phyloP scores from a whole-genome alignment of 176 grass and related monocot species.

The Oropetium thomaeum region DNA sequence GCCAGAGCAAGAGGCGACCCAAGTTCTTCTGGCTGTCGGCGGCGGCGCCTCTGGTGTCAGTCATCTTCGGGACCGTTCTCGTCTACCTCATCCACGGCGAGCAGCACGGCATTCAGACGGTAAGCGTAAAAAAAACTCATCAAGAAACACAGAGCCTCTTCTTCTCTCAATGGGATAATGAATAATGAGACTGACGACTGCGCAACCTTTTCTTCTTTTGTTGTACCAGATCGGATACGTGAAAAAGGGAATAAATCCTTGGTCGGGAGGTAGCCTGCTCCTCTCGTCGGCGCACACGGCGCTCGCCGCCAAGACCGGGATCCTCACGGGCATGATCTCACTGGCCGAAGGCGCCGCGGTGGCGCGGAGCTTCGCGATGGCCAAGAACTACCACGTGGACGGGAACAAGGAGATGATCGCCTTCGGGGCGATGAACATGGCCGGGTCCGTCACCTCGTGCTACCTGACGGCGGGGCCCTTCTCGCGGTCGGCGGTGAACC shows the following conservation, averaged over 20 bases:
- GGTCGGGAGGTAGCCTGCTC: conserved; percentile 30
- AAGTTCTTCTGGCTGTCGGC: conserved; percentile 55
- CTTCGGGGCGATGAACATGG: conserved; percentile 96
- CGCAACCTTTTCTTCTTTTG: too few species aligned
- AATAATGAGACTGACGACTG: too few species aligned
- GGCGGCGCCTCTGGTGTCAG: conserved; percentile 39
- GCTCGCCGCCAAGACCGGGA: conserved; percentile 47
- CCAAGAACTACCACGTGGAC: conserved; percentile 98
- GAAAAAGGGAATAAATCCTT: conserved; percentile 58
- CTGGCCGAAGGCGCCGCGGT: conserved; percentile 79
- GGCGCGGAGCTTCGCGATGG: conserved; percentile 88
- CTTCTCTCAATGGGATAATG: too few species aligned
- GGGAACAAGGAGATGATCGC: conserved; percentile 99
- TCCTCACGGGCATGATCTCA: too few species aligned
- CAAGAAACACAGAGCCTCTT: too few species aligned
- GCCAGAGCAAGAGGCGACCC: conserved; percentile 49
- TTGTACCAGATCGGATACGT: conserved; percentile 22
- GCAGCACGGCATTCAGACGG: conserved; percentile 54
- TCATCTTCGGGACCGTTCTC: conserved; percentile 49
- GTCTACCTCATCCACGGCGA: conserved; percentile 55
- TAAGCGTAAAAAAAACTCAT: too few species aligned
- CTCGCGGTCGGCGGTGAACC: conserved; percentile 91
- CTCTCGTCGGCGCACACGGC: conserved; percentile 39
- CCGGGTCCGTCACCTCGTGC: conserved; percentile 82
- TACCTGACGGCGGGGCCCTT: conserved; percentile 93